Evolutionary conservation across 306 rosid genomes (phyloP).

Genomic region (Castanospermum australe): DNA sequence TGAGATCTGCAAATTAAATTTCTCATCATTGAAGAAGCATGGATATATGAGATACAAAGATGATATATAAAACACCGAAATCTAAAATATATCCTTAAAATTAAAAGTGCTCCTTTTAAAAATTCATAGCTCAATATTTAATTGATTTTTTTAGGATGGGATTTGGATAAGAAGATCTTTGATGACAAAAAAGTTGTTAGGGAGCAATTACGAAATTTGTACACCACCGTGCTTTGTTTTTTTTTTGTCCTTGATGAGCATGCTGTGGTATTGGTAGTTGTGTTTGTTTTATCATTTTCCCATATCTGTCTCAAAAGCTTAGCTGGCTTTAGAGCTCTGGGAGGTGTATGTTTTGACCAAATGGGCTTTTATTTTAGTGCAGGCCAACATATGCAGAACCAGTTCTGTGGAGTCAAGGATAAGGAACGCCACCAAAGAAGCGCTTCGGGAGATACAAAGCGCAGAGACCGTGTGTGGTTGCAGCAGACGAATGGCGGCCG

Average conservation of each 20-base stretch:
- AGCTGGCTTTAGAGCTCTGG: background rate
- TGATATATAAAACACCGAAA: too few species aligned
- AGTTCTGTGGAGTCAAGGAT: conserved; percentile 59
- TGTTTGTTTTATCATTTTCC: background rate
- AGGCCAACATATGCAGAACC: conserved; percentile 58
- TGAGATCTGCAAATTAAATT: background rate
- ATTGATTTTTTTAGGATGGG: background rate
- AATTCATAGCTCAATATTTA: background rate
- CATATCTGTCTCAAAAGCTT: background rate
- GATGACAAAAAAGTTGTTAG: background rate
- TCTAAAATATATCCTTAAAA: too few species aligned
- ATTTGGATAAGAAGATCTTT: background rate
- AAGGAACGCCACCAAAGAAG: conserved; percentile 59
- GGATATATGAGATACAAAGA: too few species aligned
- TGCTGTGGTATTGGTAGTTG: too few species aligned
- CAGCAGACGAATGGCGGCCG: conserved; percentile 19
- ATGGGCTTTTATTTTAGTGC: background rate
- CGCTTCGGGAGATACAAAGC: conserved; percentile 44
- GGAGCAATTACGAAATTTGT: background rate
- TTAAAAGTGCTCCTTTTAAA: too few species aligned
- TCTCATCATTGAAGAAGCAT: too few species aligned
- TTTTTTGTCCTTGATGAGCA: too few species aligned
- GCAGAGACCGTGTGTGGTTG: conserved; percentile 51
- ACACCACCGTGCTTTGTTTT: too few species aligned
- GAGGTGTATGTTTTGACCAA: background rate